A percentile compares a stretch with the other conserved stretches of the same genome.
Conservation (phyloP, 176 grass and related monocot genomes). For the Hsuehochloa calcarea region DNA sequence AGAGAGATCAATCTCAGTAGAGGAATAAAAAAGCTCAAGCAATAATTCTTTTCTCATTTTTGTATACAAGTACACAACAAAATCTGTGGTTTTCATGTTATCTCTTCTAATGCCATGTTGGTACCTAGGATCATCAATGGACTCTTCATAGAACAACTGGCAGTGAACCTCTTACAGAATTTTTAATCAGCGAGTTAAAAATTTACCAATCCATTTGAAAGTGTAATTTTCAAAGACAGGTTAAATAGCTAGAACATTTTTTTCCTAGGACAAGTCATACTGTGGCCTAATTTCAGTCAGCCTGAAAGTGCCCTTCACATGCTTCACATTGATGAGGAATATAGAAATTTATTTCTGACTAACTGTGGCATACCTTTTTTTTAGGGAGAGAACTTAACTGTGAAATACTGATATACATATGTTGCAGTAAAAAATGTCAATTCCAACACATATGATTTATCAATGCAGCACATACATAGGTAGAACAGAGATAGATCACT, state of each 20-base stretch:
- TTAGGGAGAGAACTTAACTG: neutral
- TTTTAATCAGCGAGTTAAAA: neutral
- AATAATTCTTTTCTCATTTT: neutral
- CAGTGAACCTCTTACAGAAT: conserved; percentile 6
- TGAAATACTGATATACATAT: neutral
- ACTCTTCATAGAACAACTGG: conserved; percentile 12
- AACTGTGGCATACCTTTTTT: neutral
- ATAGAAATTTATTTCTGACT: neutral
- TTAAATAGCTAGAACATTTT: neutral
- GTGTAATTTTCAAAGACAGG: neutral
- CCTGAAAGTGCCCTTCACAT: neutral
- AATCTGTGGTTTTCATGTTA: neutral
- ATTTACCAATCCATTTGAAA: neutral
- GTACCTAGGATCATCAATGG: neutral
- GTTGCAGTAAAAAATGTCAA: neutral
- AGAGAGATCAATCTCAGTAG: neutral
- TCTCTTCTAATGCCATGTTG: neutral
- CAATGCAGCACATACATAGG: neutral
- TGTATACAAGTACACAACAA: neutral
- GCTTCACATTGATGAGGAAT: neutral
- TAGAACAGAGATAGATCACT: neutral
- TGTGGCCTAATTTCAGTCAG: neutral
- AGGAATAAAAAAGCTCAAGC: neutral
- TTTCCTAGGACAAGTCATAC: neutral
- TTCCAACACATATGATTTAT: neutral